Evolutionary conservation across 306 rosid species (phyloP).

Genomic region (Casuarina cunninghamiana): DNA sequence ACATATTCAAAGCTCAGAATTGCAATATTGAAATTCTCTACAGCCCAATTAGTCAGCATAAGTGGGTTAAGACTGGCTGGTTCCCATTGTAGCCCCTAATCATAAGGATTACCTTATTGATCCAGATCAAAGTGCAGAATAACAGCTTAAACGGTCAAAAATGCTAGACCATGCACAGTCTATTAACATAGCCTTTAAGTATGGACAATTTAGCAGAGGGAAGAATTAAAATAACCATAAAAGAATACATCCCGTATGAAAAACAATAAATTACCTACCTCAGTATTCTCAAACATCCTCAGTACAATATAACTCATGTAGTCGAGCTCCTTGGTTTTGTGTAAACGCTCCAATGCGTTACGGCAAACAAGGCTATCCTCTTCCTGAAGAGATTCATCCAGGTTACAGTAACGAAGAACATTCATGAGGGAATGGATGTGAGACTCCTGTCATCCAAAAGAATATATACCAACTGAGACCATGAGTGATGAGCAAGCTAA

Average conservation of each 20-base stretch:
- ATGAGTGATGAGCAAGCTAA: conserved; percentile 9
- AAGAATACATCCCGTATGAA: neutral
- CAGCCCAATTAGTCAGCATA: neutral
- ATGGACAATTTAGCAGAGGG: neutral
- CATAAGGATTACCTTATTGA: neutral
- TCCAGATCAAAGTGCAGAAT: neutral
- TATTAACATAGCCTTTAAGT: neutral
- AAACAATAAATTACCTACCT: conserved; percentile 47
- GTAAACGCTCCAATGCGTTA: conserved; percentile 69
- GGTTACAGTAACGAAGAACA: conserved; percentile 92
- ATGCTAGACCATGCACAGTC: neutral
- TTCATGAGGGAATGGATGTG: conserved; percentile 97
- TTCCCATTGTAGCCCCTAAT: neutral
- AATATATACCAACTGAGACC: neutral
- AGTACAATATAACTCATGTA: conserved; percentile 93
- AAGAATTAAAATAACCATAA: conserved; percentile 1
- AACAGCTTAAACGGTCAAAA: neutral
- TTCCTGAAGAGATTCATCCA: conserved; percentile 90
- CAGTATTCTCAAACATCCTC: conserved; percentile 94
- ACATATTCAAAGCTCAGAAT: too few relatives aligned
- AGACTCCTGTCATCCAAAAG: conserved; percentile 71
- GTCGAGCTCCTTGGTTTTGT: conserved; percentile 85
- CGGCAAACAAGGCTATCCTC: conserved; percentile 77
- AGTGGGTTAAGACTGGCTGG: neutral
- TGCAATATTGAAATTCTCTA: too few relatives aligned